Evolutionary conservation across 108 stramenopile species (phyloP), one percentile per base, ranked within the genome.

Genomic region (Discostella pseudostelligera): DNA sequence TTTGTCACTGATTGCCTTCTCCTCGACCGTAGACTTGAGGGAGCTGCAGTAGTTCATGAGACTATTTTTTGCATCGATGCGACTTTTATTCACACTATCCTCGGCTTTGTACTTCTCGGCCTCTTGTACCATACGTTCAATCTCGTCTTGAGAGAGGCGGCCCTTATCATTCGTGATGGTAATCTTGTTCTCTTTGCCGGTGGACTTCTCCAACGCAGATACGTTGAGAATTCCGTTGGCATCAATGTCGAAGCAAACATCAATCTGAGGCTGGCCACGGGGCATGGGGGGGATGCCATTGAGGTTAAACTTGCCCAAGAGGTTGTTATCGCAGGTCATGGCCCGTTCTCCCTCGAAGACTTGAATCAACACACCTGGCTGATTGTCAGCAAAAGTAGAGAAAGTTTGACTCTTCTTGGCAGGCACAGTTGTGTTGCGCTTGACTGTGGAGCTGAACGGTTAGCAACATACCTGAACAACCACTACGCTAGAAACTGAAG

Each of bases 281-380:
- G 95, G 93, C 11, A 88, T 88, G 28, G 95, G 96, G 49, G 95
- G 95, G 68, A 97, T 96, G 60, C 97, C 97, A 8, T 77, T 81
- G 32, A 97, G 78, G 68, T 93, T 83, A 76, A 97, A 96, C 83
- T 96, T 91, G 70, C 97, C 92, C 36, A 92, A 81, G 49, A 83
- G 65, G 69, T 85, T 71, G 65, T 78, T 78, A 14, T 57, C 95
- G 84, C 93, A 91, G 67, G 94, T 95, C 95, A 97, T 94, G 69
- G 95, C 74, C 45, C 96, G 87, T 74, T 97, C 97, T 40, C 97
- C 97, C 82, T 97, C 95, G 79, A 87, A 97, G 12, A 97, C 96
- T 68, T 96, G 91, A 64, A 98, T 93, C 45, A 88, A 64, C 26
- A 98, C 95, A 42, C 80, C 94, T 39, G 83, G 82, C 70, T 98